Percentiles rank a stretch among this genome's conserved stretches.
Conservation (phyloP, 768 basidiomycete genomes). For the Lactifluus volemus region DNA sequence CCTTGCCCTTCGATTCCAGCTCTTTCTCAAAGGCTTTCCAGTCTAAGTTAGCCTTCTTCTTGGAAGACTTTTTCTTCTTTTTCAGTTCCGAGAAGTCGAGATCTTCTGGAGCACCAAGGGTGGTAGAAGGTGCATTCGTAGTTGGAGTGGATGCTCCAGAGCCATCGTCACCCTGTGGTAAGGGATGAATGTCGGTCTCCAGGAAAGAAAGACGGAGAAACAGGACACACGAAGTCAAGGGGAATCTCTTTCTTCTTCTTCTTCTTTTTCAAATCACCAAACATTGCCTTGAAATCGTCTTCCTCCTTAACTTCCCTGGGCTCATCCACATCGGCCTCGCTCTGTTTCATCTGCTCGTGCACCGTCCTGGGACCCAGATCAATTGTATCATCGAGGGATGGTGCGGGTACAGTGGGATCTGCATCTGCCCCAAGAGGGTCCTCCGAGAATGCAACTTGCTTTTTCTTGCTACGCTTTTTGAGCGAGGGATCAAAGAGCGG, state of each 20-base stretch:
- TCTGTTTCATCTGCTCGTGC: constrained; percentile 65
- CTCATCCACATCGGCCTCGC: constrained; percentile 28
- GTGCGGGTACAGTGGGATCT: constrained; percentile 74
- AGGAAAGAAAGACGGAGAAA: neutral
- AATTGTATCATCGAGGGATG: constrained; percentile 63
- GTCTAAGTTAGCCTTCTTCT: constrained; percentile 85
- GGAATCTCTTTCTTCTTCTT: constrained; percentile 90
- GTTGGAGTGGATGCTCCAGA: constrained; percentile 59
- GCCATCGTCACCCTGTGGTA: constrained; percentile 46
- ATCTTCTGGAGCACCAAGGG: constrained; percentile 46
- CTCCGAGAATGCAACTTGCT: constrained; percentile 76
- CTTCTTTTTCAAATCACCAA: constrained; percentile 85
- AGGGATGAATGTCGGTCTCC: neutral
- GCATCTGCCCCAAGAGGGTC: constrained; percentile 76
- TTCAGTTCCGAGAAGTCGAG: constrained; percentile 94
- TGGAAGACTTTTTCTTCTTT: constrained; percentile 85
- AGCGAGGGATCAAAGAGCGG: constrained; percentile 78
- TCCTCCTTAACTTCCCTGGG: constrained; percentile 49
- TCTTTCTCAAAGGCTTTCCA: constrained; percentile 94
- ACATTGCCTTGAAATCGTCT: constrained; percentile 76
- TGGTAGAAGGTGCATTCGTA: constrained; percentile 22
- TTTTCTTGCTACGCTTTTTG: constrained; percentile 79
- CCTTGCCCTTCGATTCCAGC: constrained; percentile 60
- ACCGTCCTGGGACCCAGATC: constrained; percentile 71
- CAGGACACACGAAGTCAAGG: constrained; percentile 57